Percentiles rank a stretch among this genome's conserved stretches.
Evolutionary conservation across 1,284 basidiomycete genomes (phyloP).

Genomic region (Chondrostereum purpureum): DNA sequence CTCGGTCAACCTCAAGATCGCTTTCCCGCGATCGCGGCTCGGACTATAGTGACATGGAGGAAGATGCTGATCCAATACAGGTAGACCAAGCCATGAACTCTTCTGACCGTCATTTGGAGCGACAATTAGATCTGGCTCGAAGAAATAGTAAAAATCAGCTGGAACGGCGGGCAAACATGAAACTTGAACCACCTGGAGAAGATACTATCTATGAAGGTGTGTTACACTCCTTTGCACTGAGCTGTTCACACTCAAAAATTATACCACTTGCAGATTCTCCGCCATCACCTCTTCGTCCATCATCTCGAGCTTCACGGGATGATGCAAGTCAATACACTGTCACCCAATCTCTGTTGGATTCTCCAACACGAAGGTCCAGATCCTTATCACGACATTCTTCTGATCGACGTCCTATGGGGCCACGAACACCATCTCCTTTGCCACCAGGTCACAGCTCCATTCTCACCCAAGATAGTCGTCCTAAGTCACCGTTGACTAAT

Average conservation of each 20-base stretch:
- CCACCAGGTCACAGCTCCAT: slow-evolving; percentile 38
- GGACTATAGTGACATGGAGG: slow-evolving; percentile 38
- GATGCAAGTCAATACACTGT: slow-evolving; percentile 27
- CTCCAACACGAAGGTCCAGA: slow-evolving; percentile 29
- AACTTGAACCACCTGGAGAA: slow-evolving; percentile 43
- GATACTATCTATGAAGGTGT: slow-evolving; percentile 72
- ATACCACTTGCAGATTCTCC: too few relatives aligned
- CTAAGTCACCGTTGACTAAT: too few relatives aligned
- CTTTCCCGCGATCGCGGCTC: slow-evolving; percentile 32
- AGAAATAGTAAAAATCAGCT: slow-evolving; percentile 75
- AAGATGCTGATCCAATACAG: slow-evolving; percentile 32
- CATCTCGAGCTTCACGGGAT: slow-evolving; percentile 45
- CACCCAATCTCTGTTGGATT: slow-evolving; percentile 24
- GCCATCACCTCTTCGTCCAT: slow-evolving; percentile 47
- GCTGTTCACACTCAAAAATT: too few relatives aligned
- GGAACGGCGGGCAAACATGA: slow-evolving; percentile 33
- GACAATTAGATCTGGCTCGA: slow-evolving; percentile 71
- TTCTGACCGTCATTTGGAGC: slow-evolving; percentile 68
- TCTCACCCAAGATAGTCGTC: slow-evolving; percentile 16
- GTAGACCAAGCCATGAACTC: slow-evolving; percentile 38
- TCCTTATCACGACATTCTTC: slow-evolving; percentile 37
- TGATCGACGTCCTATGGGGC: slow-evolving; percentile 61
- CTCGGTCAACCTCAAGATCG: slow-evolving; percentile 33
- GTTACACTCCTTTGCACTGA: slow-evolving; percentile 15
- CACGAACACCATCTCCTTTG: slow-evolving; percentile 63